These are phyloP conservation scores for Malus hybrid DNA, from an alignment of 331 rosid genomes.

Conservation along the genomic window DNA sequence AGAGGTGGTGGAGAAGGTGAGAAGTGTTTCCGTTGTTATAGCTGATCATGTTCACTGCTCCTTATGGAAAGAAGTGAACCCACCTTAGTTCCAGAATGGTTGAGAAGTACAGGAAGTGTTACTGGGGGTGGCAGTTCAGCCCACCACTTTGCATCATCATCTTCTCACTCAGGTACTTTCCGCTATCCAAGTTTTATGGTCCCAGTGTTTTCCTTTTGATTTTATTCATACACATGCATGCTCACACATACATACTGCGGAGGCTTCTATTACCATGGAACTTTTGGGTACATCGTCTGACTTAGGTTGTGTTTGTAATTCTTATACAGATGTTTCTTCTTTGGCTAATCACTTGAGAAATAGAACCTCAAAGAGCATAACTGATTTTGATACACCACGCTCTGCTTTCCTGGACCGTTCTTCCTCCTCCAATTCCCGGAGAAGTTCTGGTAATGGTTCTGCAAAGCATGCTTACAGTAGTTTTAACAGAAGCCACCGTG, in stretches of 20 bases:
- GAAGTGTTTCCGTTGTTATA: slow-evolving; percentile 24
- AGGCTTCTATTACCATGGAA: neutral
- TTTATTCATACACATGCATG: neutral
- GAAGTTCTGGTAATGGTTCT: slow-evolving; percentile 71
- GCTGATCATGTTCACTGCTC: slow-evolving; percentile 87
- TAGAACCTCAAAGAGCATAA: slow-evolving; percentile 51
- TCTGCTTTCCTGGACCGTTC: slow-evolving; percentile 74
- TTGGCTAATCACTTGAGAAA: slow-evolving; percentile 47
- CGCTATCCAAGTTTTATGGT: neutral
- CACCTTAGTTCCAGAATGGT: slow-evolving; percentile 95
- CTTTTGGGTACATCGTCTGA: neutral
- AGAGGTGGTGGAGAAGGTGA: slow-evolving; percentile 43
- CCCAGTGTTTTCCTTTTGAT: neutral
- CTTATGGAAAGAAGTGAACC: slow-evolving; percentile 99
- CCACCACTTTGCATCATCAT: slow-evolving; percentile 67
- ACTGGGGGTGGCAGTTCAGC: slow-evolving; percentile 80
- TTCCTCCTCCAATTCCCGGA: slow-evolving; percentile 74
- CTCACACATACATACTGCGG: neutral
- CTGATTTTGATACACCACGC: slow-evolving; percentile 72
- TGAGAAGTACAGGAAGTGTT: slow-evolving; percentile 85
- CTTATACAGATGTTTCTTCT: slow-evolving; percentile 50
- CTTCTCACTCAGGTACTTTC: slow-evolving; percentile 65
- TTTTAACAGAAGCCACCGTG: slow-evolving; percentile 87
- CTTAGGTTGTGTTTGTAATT: neutral
- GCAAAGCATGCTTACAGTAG: slow-evolving; percentile 95